Base-by-base conservation (phyloP, 257 asterid genomes). In the Knoxia roxburghii region DNA sequence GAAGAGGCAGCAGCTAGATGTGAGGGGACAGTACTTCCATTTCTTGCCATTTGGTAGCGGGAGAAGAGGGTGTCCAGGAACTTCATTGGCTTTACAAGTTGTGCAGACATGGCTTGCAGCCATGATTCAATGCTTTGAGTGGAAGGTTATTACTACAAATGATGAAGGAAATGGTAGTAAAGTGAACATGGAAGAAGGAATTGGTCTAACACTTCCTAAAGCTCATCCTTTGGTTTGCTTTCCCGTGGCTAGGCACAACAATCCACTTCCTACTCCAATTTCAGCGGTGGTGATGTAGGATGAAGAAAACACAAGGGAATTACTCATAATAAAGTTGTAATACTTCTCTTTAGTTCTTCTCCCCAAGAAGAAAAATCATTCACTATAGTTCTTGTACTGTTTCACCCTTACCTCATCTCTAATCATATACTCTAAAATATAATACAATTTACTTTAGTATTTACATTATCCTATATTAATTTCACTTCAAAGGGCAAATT, bases 41-140 rank as follows among this genome's bases (percentile, higher is more conserved):
- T 70, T 81, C 46, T 67, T 90, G 82, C 95, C 97, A 9, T 87
- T 90, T 40, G 95, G 97, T 18, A 85, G 76, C 1, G 97, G 96
- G 12, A 33, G 91, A 65, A 70, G 97, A 54, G 89, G 90, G 9
- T 90, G 96, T 68, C 97, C 96, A 0, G 96, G 96, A 43, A 86
- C 89, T 21, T 76, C 95, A 37, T 54, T 90, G 55, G 97, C 90
- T 0, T 40, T 90, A 61, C 85, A 77, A 67, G 86, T 87, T 14
- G 94, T 90, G 67, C 91, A 86, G 63, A 54, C 86, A 32, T 80
- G 76, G 62, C 79, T 90, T 54, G 95, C 84, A 11, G 79, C 86
- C 13, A 60, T 90, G 88, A 78, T 90, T 63, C 96, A 90, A 76
- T 81, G 91, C 77, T 90, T 90, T 55, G 85, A 87, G 50, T 90